phyloP scores from a whole-genome alignment of 1,284 basidiomycete genomes.

The Pyrrhoderma noxium region DNA sequence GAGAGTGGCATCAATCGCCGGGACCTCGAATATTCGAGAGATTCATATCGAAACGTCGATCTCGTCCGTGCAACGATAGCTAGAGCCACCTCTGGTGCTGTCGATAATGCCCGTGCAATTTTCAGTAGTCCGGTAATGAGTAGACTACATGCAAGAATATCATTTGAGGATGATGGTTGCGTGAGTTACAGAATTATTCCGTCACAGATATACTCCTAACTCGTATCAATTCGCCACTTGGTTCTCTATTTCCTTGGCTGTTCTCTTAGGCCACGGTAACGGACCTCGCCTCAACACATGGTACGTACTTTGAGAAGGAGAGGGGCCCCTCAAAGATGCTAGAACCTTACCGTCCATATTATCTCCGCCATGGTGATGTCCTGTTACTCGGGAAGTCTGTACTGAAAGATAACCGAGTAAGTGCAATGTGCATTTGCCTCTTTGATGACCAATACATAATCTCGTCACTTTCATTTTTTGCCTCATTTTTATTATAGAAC shows the following conservation, averaged over 20 bases:
- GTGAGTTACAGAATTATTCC: constrained; percentile 10
- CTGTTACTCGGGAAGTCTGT: constrained; percentile 13
- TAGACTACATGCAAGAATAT: constrained; percentile 15
- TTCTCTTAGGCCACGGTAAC: constrained; percentile 8
- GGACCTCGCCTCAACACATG: constrained; percentile 15
- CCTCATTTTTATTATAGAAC: constrained; percentile 1
- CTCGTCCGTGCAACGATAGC: constrained; percentile 11
- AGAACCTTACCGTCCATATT: constrained; percentile 4
- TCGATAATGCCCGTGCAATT: constrained; percentile 7
- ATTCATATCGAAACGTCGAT: constrained; percentile 6
- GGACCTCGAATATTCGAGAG: constrained; percentile 1
- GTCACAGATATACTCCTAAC: neutral
- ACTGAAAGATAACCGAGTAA: constrained; percentile 9
- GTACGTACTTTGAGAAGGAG: constrained; percentile 7
- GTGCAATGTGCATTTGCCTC: neutral
- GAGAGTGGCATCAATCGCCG: constrained; percentile 2
- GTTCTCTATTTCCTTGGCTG: neutral
- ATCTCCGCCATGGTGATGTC: constrained; percentile 6
- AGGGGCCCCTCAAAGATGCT: constrained; percentile 1
- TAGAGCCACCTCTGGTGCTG: neutral
- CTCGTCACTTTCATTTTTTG: neutral
- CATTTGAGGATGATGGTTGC: constrained; percentile 9
- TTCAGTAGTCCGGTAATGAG: constrained; percentile 19
- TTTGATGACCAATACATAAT: neutral
- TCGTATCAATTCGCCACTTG: neutral